Conservation (phyloP, 2,329 filamentous ascomycete species). For the Thermoascus crustaceus region DNA sequence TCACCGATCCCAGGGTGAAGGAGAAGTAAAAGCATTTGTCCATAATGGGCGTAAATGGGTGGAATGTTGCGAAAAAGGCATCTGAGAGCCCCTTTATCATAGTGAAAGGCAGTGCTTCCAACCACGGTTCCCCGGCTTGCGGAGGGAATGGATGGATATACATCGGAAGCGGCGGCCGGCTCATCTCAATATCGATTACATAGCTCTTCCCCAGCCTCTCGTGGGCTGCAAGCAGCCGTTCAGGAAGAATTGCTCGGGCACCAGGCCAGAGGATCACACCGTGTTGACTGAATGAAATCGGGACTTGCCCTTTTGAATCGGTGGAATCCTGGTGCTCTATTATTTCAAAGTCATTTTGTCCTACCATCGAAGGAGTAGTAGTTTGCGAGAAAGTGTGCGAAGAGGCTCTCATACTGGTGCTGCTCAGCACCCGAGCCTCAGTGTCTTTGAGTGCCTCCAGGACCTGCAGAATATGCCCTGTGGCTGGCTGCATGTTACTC, state of each 20-base stretch:
- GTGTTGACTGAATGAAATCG: constrained; percentile 45
- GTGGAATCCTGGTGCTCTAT: constrained; percentile 19
- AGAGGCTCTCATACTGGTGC: constrained; percentile 6
- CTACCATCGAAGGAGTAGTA: constrained; percentile 21
- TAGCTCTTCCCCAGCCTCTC: constrained; percentile 40
- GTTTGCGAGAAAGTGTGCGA: constrained; percentile 7
- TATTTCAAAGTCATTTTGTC: constrained; percentile 22
- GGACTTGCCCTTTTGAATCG: constrained; percentile 26
- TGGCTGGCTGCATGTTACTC: constrained; percentile 24
- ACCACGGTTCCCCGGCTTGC: constrained; percentile 33
- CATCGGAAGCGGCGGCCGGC: constrained; percentile 37
- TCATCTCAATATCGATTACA: constrained; percentile 43
- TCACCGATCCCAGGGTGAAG: constrained; percentile 41
- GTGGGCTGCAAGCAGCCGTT: constrained; percentile 30
- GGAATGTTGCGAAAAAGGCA: constrained; percentile 48
- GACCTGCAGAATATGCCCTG: constrained; percentile 18
- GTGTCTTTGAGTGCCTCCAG: constrained; percentile 10
- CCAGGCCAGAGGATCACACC: constrained; percentile 44
- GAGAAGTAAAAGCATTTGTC: constrained; percentile 46
- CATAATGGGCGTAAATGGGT: constrained; percentile 45
- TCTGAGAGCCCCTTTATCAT: constrained; percentile 46
- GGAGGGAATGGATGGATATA: constrained; percentile 30
- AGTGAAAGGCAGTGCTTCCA: constrained; percentile 40
- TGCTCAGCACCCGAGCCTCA: constrained; percentile 12
- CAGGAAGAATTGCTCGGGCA: constrained; percentile 36